A percentile compares a stretch with the other conserved stretches of the same genome.
phyloP scores from a whole-genome alignment of 345 rosid species.

The Lepidium aucheri region DNA sequence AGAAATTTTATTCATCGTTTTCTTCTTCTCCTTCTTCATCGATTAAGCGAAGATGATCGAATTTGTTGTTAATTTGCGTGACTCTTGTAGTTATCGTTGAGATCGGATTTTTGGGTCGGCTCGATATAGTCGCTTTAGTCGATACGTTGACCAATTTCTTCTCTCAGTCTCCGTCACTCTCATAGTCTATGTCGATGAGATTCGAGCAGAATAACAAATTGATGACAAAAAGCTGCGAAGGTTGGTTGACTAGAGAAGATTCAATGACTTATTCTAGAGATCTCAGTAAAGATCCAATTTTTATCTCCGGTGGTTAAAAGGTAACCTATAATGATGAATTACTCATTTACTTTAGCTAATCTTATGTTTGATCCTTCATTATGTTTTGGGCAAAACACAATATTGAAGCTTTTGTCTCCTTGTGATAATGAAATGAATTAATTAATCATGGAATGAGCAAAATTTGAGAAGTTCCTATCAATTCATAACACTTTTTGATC shows the following conservation, averaged over 20 bases:
- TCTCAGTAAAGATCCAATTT: conserved; percentile 61
- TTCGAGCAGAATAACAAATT: conserved; percentile 15
- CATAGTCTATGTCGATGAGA: not conserved
- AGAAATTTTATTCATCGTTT: no score
- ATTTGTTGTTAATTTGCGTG: conserved; percentile 53
- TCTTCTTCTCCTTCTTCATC: conserved; percentile 7
- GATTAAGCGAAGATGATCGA: conserved; percentile 50
- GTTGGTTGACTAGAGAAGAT: conserved; percentile 73
- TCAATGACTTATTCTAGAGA: conserved; percentile 57
- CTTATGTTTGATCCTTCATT: not conserved
- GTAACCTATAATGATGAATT: conserved; percentile 13
- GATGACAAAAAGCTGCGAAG: conserved; percentile 48
- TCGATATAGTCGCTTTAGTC: conserved; percentile 53
- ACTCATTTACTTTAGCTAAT: not conserved
- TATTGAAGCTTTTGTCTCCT: not conserved
- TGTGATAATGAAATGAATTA: not conserved
- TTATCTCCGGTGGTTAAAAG: conserved; percentile 48
- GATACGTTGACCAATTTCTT: conserved; percentile 70
- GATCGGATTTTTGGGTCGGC: conserved; percentile 75
- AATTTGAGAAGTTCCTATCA: not conserved
- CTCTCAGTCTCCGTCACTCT: conserved; percentile 18
- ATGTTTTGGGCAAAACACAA: not conserved
- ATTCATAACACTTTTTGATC: not conserved
- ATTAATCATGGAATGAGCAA: not conserved
- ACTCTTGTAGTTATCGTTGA: conserved; percentile 61